Evolutionary conservation across 2,329 filamentous ascomycete genomes (phyloP), one percentile per base, ranked within the genome.

Genomic region (Alternaria panax): DNA sequence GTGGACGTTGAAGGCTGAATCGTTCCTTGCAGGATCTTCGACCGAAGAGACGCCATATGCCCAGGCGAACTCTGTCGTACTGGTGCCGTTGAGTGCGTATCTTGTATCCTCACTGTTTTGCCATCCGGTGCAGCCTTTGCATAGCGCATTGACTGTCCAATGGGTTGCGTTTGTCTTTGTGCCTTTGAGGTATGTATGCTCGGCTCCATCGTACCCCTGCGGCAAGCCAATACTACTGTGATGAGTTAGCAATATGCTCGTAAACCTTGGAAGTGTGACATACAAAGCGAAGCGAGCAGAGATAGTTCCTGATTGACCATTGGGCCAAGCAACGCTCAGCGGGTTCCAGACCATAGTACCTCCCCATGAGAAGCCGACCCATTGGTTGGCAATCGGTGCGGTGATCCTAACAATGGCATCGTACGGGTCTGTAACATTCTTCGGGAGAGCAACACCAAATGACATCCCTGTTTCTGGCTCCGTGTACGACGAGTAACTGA

Each of bases 271-370:
- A 7, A 2, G 7, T 4, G 22, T 14, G 9, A 65, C 73, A 24
- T 68, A 76, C 73, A 69, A 75, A 28, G 72, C 73, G 55, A 74
- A 75, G 7, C 73, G 68, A 30, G 72, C 67, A 53, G 73, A 76
- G 36, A 68, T 63, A 9, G 66, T 68, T 32, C 64, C 65, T 41
- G 67, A 68, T 22, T 68, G 67, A 9, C 68, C 72, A 54, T 75
- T 75, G 7, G 69, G 53, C 71, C 72, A 76, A 18, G 67, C 67
- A 54, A 76, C 64, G 32, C 71, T 72, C n/a, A 76, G 57, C 18
- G 73, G 73, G 48, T 75, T 70, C 70, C 70, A 76, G 42, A 74
- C 71, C 73, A 76, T 76, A 16, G 61, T 63, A 18, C 73, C 73
- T 38, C 72, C 72, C 73, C 73, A 75, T 7, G 70, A 59, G 45